Conservation (phyloP, 2,329 filamentous ascomycete genomes). For the Exophiala dermatitidis region DNA sequence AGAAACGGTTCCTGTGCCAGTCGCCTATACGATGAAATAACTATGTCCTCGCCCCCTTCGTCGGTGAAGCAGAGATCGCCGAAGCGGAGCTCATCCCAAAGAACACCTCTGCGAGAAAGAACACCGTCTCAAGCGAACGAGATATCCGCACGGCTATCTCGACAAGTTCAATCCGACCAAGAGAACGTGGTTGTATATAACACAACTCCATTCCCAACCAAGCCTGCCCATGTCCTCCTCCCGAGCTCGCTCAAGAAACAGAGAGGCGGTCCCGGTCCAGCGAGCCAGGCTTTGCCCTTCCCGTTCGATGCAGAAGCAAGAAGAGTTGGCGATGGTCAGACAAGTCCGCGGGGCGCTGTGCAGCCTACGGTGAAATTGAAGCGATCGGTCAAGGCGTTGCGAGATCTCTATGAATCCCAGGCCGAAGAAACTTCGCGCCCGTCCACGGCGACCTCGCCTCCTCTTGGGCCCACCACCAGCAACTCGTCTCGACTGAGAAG, state of each 20-base stretch:
- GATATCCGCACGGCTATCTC: constrained; percentile 34
- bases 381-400: constrained; percentile 26
- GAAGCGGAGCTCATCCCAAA: constrained; percentile 36
- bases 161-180: constrained; percentile 28
- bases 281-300: constrained; percentile 11
- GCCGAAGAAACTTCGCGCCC: constrained; percentile 24
- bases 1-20: constrained; percentile 1
- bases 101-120: constrained; percentile 42
- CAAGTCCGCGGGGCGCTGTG: constrained; percentile 3
- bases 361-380: constrained; percentile 24
- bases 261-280: constrained; percentile 15
- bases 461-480: constrained; percentile 20
- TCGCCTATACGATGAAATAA: constrained; percentile 18
- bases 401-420: constrained; percentile 28
- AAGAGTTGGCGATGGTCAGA: constrained; percentile 10
- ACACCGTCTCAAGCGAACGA: constrained; percentile 42
- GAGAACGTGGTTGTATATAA: constrained; percentile 35
- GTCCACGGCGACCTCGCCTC: constrained; percentile 22
- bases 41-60: constrained; percentile 25
- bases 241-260: constrained; percentile 32
- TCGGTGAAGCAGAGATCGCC: constrained; percentile 25
- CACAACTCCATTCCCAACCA: constrained; percentile 42
- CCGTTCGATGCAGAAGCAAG: constrained; percentile 6
- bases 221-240: constrained; percentile 40
- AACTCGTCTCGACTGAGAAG: constrained; percentile 23